Conservation (phyloP, 441 rosid genomes). For the Bocquillonia castaneifolia region DNA sequence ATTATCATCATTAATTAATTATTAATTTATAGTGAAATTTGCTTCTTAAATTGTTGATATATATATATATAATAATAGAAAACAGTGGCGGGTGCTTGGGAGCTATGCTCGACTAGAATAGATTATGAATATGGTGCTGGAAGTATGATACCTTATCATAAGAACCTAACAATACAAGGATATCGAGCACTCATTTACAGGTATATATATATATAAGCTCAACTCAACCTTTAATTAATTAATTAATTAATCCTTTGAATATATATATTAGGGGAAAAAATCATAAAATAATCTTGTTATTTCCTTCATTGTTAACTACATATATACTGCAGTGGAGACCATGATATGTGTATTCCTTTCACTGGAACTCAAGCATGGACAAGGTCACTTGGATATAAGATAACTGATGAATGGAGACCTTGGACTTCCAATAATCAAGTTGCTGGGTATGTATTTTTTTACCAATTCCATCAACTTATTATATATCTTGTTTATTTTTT, state of each 20-base stretch:
- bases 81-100: slow-evolving; percentile 43
- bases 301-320: not conserved
- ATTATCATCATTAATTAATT: too few relatives aligned
- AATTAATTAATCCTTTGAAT: too few relatives aligned
- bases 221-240: not conserved
- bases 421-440: slow-evolving; percentile 40
- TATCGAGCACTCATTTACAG: slow-evolving; percentile 58
- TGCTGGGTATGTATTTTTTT: slow-evolving; percentile 32
- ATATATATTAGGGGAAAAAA: too few relatives aligned
- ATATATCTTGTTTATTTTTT: not conserved
- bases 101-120: slow-evolving; percentile 35
- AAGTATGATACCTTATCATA: slow-evolving; percentile 49
- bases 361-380: slow-evolving; percentile 50
- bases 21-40: too few relatives aligned
- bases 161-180: slow-evolving; percentile 36
- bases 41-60: too few relatives aligned
- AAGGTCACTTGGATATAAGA: slow-evolving; percentile 39
- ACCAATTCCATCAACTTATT: not conserved
- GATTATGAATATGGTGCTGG: slow-evolving; percentile 27
- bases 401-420: slow-evolving; percentile 41
- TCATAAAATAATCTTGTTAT: too few relatives aligned
- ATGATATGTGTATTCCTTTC: slow-evolving; percentile 42
- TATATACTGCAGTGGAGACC: slow-evolving; percentile 40
- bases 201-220: slow-evolving; percentile 14
- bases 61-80: slow-evolving; percentile 11